A percentile compares a stretch with the other conserved stretches of the same genome.
Conservation (phyloP, 202 grass and related monocot genomes). For the Setaria italica region DNA sequence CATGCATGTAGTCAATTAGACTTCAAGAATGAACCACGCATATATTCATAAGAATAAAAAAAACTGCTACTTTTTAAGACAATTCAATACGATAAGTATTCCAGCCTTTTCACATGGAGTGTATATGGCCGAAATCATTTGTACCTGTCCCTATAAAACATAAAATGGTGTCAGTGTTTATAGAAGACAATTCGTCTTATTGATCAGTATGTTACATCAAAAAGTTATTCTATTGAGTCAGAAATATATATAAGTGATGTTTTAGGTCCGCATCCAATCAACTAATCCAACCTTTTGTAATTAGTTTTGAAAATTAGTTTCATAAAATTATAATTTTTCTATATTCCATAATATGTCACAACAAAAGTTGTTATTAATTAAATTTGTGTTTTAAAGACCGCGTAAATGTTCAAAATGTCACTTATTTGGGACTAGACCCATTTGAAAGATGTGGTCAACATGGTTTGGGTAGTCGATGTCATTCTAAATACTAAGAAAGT, state of each 20-base stretch:
- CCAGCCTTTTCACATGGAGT: background rate
- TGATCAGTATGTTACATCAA: background rate
- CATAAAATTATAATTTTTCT: background rate
- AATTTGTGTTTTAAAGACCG: background rate
- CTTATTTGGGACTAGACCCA: background rate
- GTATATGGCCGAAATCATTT: background rate
- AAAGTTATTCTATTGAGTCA: background rate
- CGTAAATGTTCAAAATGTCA: background rate
- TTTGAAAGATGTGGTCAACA: constrained; percentile 34
- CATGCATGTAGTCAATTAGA: background rate
- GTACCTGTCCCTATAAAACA: background rate
- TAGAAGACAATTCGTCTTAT: constrained; percentile 14
- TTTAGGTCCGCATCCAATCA: background rate
- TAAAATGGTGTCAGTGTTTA: background rate
- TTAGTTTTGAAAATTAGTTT: background rate
- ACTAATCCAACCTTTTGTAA: background rate
- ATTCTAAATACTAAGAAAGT: constrained; percentile 41
- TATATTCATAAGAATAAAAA: background rate
- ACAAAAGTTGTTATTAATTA: background rate
- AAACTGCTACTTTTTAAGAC: background rate
- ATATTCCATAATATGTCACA: background rate
- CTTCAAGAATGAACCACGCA: background rate
- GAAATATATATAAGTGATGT: background rate
- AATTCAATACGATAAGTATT: background rate
- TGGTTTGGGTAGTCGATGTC: constrained; percentile 13